Percentiles rank a stretch among this genome's conserved stretches.
Conservation (phyloP, 257 asterid genomes). For the Salvia splendens region DNA sequence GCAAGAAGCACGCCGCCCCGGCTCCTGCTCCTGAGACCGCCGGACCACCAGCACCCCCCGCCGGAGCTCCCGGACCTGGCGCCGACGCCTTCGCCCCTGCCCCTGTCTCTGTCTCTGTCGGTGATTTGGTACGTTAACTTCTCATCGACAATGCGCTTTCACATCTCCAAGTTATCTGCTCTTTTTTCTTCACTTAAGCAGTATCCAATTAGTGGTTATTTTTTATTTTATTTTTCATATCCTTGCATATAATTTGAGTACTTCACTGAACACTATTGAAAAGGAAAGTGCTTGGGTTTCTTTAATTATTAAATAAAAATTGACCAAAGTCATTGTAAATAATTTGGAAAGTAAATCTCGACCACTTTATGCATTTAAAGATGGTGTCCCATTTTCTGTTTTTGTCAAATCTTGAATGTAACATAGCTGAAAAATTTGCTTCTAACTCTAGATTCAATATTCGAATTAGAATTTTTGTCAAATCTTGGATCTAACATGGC, state of each 20-base stretch:
- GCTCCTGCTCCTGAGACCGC: conserved; percentile 72
- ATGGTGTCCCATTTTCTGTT: not conserved
- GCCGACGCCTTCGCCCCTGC: conserved; percentile 47
- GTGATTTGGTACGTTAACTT: conserved; percentile 52
- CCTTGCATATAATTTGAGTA: no score
- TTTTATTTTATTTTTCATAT: no score
- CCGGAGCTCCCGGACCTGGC: conserved; percentile 72
- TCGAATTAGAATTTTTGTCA: no score
- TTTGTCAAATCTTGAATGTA: not conserved
- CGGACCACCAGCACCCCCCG: conserved; percentile 87
- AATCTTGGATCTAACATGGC: not conserved
- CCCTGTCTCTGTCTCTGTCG: conserved; percentile 41
- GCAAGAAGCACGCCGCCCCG: conserved; percentile 54
- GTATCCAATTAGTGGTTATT: no score
- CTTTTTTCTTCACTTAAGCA: not conserved
- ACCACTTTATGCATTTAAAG: not conserved
- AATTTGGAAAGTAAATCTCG: not conserved
- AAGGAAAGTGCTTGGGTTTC: no score
- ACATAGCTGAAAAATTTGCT: not conserved
- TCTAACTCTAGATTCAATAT: no score
- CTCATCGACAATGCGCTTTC: conserved; percentile 23
- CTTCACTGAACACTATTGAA: no score
- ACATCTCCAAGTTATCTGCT: conserved; percentile 31
- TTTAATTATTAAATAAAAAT: not conserved
- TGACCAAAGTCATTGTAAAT: not conserved